These are phyloP conservation scores for Epichloe scottii DNA, from an alignment of 2,329 filamentous ascomycete genomes.

Conservation along the genomic window DNA sequence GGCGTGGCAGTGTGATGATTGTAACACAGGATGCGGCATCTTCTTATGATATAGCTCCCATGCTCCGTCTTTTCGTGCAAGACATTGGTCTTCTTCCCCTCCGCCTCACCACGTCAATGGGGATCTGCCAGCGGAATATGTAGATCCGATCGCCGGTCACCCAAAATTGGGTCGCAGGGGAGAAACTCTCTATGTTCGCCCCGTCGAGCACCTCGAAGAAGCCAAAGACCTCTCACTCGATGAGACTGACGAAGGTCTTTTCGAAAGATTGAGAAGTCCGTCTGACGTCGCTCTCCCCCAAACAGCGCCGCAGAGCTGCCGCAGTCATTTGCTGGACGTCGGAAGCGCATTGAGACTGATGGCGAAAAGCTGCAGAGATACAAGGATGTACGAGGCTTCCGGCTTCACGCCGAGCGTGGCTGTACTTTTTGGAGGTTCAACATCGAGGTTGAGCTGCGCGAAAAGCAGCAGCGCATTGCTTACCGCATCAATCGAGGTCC, in stretches of 20 bases:
- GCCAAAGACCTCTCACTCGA: conserved; percentile 64
- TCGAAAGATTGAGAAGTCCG: conserved; percentile 51
- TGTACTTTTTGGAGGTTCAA: conserved; percentile 97
- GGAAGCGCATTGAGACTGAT: conserved; percentile 45
- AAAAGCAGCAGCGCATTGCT: conserved; percentile 71
- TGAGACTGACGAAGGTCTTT: conserved; percentile 74
- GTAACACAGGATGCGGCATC: conserved; percentile 79
- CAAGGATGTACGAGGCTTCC: conserved; percentile 69
- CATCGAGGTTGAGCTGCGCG: conserved; percentile 74
- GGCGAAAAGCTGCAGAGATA: conserved; percentile 73
- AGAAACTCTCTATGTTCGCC: conserved; percentile 75
- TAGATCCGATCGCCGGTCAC: conserved; percentile 81
- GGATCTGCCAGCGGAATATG: conserved; percentile 65
- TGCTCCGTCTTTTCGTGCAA: conserved; percentile 73
- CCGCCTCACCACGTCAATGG: conserved; percentile 56
- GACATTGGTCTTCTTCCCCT: conserved; percentile 71
- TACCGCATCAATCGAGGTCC: conserved; percentile 93
- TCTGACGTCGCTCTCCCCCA: conserved; percentile 26
- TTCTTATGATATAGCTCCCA: conserved; percentile 67
- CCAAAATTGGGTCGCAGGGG: conserved; percentile 76
- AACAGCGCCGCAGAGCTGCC: conserved; percentile 35
- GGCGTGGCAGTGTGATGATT: conserved; percentile 92
- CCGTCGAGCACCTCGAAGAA: conserved; percentile 75
- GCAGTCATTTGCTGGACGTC: conserved; percentile 40
- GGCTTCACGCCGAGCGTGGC: conserved; percentile 73